Conservation (phyloP, 805 yeast genomes). For the Ogataea siamensis region DNA sequence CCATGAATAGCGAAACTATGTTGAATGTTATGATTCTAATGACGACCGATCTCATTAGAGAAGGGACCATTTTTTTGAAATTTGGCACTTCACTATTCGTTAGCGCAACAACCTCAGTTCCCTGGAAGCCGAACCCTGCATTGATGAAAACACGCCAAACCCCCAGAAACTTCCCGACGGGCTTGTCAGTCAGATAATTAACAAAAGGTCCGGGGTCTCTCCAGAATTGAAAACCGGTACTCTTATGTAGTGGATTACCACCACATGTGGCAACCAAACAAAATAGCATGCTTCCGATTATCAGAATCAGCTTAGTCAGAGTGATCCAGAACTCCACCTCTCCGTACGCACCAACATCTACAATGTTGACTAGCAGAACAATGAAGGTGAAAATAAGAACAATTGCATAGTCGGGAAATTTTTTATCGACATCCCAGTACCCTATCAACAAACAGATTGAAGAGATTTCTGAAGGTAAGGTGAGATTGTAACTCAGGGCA, state of each 20-base stretch:
- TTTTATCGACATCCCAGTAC: slow-evolving; percentile 53
- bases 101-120: slow-evolving; percentile 73
- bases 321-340: slow-evolving; percentile 78
- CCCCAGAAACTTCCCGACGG: slow-evolving; percentile 47
- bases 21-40: slow-evolving; percentile 65
- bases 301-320: slow-evolving; percentile 61
- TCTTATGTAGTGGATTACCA: slow-evolving; percentile 26
- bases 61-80: slow-evolving; percentile 69
- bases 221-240: slow-evolving; percentile 80
- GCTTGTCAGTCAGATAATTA: slow-evolving; percentile 7
- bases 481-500: slow-evolving; percentile 77
- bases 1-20: slow-evolving; percentile 61
- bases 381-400: slow-evolving; percentile 62
- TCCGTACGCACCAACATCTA: slow-evolving; percentile 71
- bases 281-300: slow-evolving; percentile 60
- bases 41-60: slow-evolving; percentile 67
- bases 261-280: slow-evolving; percentile 12
- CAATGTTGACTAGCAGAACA: slow-evolving; percentile 51
- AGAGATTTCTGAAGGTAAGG: slow-evolving; percentile 71
- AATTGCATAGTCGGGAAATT: slow-evolving; percentile 67
- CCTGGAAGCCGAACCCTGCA: slow-evolving; percentile 81
- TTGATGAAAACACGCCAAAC: slow-evolving; percentile 67
- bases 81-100: slow-evolving; percentile 72
- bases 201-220: slow-evolving; percentile 56
- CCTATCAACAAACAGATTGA: slow-evolving; percentile 65